These are phyloP conservation scores for Fusarium begoniae DNA, from an alignment of 2,329 filamentous ascomycete genomes.

Conservation along the genomic window DNA sequence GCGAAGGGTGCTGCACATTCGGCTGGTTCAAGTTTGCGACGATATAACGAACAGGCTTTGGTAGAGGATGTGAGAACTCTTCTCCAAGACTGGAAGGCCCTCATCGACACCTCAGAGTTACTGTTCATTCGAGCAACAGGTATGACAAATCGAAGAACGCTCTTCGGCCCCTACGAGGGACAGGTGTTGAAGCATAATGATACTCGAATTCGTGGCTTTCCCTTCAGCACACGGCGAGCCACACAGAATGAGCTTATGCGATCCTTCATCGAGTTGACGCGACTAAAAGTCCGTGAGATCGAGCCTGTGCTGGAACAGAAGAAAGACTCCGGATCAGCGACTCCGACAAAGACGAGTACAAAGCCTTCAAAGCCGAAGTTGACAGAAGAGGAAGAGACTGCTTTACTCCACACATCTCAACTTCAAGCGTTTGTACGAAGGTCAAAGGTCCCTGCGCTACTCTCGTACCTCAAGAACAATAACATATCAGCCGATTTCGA, in stretches of 20 bases:
- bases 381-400: constrained; percentile 84
- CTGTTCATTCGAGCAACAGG: constrained; percentile 92
- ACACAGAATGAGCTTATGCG: constrained; percentile 96
- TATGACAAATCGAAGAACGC: constrained; percentile 81
- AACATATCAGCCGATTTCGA: constrained; percentile 74
- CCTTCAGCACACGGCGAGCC: constrained; percentile 89
- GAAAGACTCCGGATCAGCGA: constrained; percentile 50
- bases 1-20: constrained; percentile 95
- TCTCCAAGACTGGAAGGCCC: constrained; percentile 82
- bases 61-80: constrained; percentile 87
- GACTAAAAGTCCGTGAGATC: constrained; percentile 85
- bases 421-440: constrained; percentile 87
- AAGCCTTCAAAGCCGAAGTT: constrained; percentile 71
- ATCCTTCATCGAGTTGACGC: constrained; percentile 90
- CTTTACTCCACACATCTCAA: constrained; percentile 85
- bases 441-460: constrained; percentile 86
- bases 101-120: constrained; percentile 85
- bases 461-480: constrained; percentile 86
- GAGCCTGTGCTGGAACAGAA: constrained; percentile 69
- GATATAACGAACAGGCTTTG: constrained; percentile 93
- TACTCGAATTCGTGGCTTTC: constrained; percentile 82
- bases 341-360: constrained; percentile 49
- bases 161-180: constrained; percentile 91
- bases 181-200: constrained; percentile 86
- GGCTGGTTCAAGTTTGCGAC: constrained; percentile 85